Evolutionary conservation across 768 basidiomycete genomes (phyloP).

Genomic region (Boletus bicolor): DNA sequence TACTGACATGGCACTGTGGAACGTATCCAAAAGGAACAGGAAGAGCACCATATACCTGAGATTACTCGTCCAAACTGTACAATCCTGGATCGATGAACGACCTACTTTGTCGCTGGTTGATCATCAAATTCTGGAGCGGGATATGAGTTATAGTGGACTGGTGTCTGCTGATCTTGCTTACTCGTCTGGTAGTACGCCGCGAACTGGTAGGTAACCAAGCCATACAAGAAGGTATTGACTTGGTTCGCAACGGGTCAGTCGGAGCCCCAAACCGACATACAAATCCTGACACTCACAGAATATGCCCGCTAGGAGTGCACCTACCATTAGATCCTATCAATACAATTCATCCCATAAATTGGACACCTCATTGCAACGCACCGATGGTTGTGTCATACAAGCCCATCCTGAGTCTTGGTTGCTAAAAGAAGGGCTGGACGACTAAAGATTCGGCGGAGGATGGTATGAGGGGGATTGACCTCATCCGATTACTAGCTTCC

Average conservation of each 20-base stretch:
- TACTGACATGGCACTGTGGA: conserved; percentile 20
- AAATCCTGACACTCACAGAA: conserved; percentile 14
- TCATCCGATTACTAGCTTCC: too few species aligned
- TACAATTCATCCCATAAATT: background rate
- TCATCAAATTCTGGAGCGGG: conserved; percentile 15
- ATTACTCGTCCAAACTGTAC: background rate
- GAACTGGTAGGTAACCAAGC: conserved; percentile 43
- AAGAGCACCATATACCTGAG: conserved; percentile 17
- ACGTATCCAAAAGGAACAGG: conserved; percentile 19
- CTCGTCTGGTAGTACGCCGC: conserved; percentile 33
- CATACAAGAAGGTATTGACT: conserved; percentile 36
- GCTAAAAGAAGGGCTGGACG: background rate
- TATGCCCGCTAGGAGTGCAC: conserved; percentile 19
- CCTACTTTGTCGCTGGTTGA: conserved; percentile 6
- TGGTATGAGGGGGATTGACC: too few species aligned
- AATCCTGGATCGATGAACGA: background rate
- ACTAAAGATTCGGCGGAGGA: too few species aligned
- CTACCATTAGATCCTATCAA: conserved; percentile 4
- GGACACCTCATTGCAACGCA: background rate
- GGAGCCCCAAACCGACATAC: too few species aligned
- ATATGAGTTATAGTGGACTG: too few species aligned
- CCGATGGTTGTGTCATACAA: conserved; percentile 3
- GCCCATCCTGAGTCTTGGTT: conserved; percentile 1
- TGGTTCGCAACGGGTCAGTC: background rate
- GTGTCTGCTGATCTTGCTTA: background rate